Base-by-base conservation (phyloP, 225 moss, liverwort and hornwort genomes). In the Asterella californica region DNA sequence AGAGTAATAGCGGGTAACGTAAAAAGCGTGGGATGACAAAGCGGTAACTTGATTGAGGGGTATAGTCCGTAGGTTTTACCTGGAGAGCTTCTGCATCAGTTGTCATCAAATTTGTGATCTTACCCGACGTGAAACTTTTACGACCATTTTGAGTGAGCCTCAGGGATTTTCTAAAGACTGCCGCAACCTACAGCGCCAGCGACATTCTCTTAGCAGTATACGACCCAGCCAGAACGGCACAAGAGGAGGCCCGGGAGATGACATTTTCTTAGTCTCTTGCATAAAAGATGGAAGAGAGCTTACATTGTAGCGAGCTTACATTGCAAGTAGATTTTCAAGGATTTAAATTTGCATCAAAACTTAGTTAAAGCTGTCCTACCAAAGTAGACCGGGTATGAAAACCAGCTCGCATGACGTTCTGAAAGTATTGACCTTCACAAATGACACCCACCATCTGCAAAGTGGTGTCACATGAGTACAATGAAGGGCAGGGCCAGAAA, bases 51-150 rank as follows among this genome's bases (percentile, higher is more conserved):
- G 3, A 71, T 42, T 47, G 2, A 47, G 11, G 42, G 42, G 42
- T 47, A 46, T 2, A 19, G 65, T 0, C n/a, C 10, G 38, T 21
- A 50, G 47, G 37, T 49, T 59, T 45, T 82, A 82, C 87, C 79
- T 87, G 87, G 22, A 92, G 89, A 50, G 87, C 42, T 79, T 93
- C 93, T 21, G 93, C 91, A 77, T 93, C 93, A 4, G 93, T 90
- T 34, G 93, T 93, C 91, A 93, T 93, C 34, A 93, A 86, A 61
- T 93, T 93, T 36, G 91, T 93, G 67, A 93, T 93, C 78, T 93
- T 93, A 38, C 93, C 93, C 15, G 93, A 83, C 52, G 89, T 87
- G 74, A 93, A 93, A 9, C 86, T 84, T 62, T 87, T 88, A 7
- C 93, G 87, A 24, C 90, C 93, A 27, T 87, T 83, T 65, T 91